Evolutionary conservation across 441 rosid species (phyloP).

Genomic region (Omphalea diandra): DNA sequence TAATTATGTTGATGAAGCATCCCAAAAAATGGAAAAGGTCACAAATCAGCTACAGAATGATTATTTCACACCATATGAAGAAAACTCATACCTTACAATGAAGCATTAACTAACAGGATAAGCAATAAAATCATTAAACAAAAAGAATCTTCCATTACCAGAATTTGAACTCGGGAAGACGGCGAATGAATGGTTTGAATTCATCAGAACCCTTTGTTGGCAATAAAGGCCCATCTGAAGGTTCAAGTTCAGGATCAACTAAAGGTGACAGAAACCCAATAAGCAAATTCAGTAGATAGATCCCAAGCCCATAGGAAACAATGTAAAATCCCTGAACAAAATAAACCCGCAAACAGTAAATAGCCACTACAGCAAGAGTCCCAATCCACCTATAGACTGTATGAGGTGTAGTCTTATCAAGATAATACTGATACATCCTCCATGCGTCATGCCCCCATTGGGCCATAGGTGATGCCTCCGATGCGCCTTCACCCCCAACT

Average conservation of each 20-base stretch:
- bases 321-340: conserved; percentile 81
- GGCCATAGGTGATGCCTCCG: conserved; percentile 58
- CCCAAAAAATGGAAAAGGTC: neutral
- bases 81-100: neutral
- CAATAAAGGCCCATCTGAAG: conserved; percentile 67
- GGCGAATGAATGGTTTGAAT: conserved; percentile 90
- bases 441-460: conserved; percentile 64
- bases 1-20: neutral
- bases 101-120: neutral
- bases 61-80: neutral
- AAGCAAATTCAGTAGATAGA: conserved; percentile 77
- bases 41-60: neutral
- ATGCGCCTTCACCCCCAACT: conserved; percentile 58
- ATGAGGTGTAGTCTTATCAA: conserved; percentile 86
- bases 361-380: conserved; percentile 43
- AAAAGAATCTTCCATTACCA: conserved; percentile 46
- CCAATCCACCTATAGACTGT: conserved; percentile 81
- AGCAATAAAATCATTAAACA: neutral
- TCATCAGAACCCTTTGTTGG: conserved; percentile 96
- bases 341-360: conserved; percentile 63
- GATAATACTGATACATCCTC: conserved; percentile 80
- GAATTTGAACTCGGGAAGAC: conserved; percentile 95
- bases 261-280: conserved; percentile 93
- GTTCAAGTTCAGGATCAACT: conserved; percentile 82
- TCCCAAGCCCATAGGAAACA: conserved; percentile 89